Evolutionary conservation across 352 stramenopile genomes (phyloP).

Genomic region (Hyaloperonospora arabidopsidis): DNA sequence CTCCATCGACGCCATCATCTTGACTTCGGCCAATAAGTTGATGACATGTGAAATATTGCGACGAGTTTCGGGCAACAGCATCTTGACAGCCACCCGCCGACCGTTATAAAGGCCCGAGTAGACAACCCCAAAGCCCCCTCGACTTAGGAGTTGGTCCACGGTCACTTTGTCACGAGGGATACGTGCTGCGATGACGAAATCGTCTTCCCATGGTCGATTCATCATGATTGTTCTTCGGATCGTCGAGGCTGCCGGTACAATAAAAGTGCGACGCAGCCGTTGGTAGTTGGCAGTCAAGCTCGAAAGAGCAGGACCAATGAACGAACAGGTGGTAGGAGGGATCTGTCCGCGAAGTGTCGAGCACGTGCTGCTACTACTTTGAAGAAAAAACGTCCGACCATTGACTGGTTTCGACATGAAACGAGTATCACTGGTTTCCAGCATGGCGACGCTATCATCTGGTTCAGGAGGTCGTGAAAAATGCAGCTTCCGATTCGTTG

Average conservation of each 20-base stretch:
- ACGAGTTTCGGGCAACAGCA: constrained; percentile 33
- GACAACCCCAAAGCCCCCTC: constrained; percentile 40
- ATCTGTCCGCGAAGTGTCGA: constrained; percentile 17
- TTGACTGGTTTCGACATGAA: constrained; percentile 20
- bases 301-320: constrained; percentile 17
- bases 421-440: constrained; percentile 22
- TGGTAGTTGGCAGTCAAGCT: constrained; percentile 18
- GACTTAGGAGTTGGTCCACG: constrained; percentile 26
- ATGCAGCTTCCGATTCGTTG: constrained; percentile 10
- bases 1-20: constrained; percentile 38
- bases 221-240: constrained; percentile 4
- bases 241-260: constrained; percentile 8
- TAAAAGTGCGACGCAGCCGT: constrained; percentile 12
- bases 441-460: constrained; percentile 25
- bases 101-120: constrained; percentile 33
- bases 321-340: constrained; percentile 7
- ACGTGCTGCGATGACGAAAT: constrained; percentile 32
- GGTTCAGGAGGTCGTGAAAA: constrained; percentile 6
- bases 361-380: constrained; percentile 24
- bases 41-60: constrained; percentile 25
- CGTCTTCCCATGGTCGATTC: constrained; percentile 32
- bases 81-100: constrained; percentile 41
- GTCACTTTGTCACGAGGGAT: constrained; percentile 38
- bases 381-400: constrained; percentile 15
- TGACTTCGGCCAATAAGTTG: constrained; percentile 37